These are phyloP conservation scores for Colletotrichum lindemuthianum DNA, from an alignment of 2,329 filamentous ascomycete genomes.

Conservation along the genomic window DNA sequence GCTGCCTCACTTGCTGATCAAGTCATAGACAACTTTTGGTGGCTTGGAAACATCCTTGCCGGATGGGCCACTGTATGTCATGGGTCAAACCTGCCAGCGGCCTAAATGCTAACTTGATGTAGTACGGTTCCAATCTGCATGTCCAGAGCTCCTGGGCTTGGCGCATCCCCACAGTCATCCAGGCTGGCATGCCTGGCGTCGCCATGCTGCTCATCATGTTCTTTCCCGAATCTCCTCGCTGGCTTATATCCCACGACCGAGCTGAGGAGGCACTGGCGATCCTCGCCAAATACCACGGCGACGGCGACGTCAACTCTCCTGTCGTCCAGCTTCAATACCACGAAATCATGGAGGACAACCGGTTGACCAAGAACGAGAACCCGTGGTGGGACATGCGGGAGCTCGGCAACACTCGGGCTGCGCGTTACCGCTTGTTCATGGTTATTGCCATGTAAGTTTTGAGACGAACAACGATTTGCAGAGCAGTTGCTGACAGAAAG, in stretches of 20 bases:
- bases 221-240: slow-evolving; percentile 78
- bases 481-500: background rate
- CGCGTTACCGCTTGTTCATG: slow-evolving; percentile 60
- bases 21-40: slow-evolving; percentile 53
- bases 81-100: too few species aligned
- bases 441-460: slow-evolving; percentile 55
- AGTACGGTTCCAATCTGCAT: slow-evolving; percentile 47
- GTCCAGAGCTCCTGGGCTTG: slow-evolving; percentile 57
- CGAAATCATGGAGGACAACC: slow-evolving; percentile 63
- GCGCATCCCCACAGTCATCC: slow-evolving; percentile 67
- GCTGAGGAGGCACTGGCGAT: slow-evolving; percentile 65
- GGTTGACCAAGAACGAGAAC: slow-evolving; percentile 61
- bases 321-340: slow-evolving; percentile 67
- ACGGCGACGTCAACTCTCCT: slow-evolving; percentile 62
- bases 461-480: background rate
- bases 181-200: slow-evolving; percentile 52
- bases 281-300: slow-evolving; percentile 68
- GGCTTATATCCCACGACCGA: slow-evolving; percentile 73
- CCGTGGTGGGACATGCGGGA: slow-evolving; percentile 69
- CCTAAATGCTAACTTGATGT: too few species aligned
- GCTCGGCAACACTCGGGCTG: slow-evolving; percentile 57
- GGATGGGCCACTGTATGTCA: slow-evolving; percentile 56
- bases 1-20: background rate
- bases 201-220: slow-evolving; percentile 69
- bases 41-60: slow-evolving; percentile 63